Evolutionary conservation across 805 yeast genomes (phyloP).

Genomic region (Scheffersomyces ergatensis): DNA sequence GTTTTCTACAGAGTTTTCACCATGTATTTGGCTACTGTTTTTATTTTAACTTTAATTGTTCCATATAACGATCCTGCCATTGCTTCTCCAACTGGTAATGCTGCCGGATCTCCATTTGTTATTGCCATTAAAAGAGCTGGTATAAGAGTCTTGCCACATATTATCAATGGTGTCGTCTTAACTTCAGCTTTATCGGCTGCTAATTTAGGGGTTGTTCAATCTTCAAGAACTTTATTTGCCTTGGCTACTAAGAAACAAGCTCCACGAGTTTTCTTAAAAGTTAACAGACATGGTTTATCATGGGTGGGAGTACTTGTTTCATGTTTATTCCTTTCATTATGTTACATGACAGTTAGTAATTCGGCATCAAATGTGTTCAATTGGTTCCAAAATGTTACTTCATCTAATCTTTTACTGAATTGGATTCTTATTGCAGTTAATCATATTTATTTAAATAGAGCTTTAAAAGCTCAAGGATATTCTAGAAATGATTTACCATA

Average conservation of each 20-base stretch:
- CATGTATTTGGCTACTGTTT: slow-evolving; percentile 37
- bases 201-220: slow-evolving; percentile 39
- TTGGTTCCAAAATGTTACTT: slow-evolving; percentile 65
- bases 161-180: slow-evolving; percentile 60
- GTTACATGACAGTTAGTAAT: slow-evolving; percentile 54
- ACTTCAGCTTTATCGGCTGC: slow-evolving; percentile 54
- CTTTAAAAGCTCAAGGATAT: slow-evolving; percentile 39
- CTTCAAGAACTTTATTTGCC: slow-evolving; percentile 40
- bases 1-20: slow-evolving; percentile 50
- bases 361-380: slow-evolving; percentile 53
- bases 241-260: slow-evolving; percentile 40
- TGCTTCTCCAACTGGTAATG: slow-evolving; percentile 38
- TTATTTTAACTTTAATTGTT: slow-evolving; percentile 39
- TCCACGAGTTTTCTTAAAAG: slow-evolving; percentile 30
- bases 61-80: slow-evolving; percentile 23
- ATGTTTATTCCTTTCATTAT: slow-evolving; percentile 40
- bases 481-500: slow-evolving; percentile 29
- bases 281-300: slow-evolving; percentile 45
- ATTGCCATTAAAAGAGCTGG: slow-evolving; percentile 64
- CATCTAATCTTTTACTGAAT: slow-evolving; percentile 64
- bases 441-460: slow-evolving; percentile 24
- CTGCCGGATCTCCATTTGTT: slow-evolving; percentile 67
- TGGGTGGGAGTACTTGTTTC: slow-evolving; percentile 29
- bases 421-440: slow-evolving; percentile 60
- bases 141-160: slow-evolving; percentile 54